Evolutionary conservation across 1,284 basidiomycete genomes (phyloP).

Genomic region (Porogramme epimiltina): DNA sequence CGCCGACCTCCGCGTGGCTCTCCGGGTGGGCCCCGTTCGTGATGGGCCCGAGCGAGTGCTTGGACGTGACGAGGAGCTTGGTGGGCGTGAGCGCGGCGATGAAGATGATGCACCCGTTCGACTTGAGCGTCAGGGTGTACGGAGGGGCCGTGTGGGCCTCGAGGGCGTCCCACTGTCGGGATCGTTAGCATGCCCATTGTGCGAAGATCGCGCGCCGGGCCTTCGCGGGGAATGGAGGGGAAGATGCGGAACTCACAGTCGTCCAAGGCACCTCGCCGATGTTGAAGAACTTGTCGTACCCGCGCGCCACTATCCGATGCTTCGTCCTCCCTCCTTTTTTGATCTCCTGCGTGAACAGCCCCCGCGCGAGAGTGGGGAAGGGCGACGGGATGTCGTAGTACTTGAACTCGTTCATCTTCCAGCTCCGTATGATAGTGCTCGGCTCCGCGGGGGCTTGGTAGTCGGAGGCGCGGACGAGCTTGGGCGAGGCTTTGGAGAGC

Average conservation of each 20-base stretch:
- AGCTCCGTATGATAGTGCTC: constrained; percentile 66
- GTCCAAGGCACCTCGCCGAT: constrained; percentile 96
- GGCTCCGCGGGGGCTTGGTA: constrained; percentile 60
- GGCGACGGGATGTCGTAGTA: constrained; percentile 88
- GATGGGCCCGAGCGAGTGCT: constrained; percentile 80
- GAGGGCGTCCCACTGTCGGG: constrained; percentile 75
- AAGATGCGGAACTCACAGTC: constrained; percentile 58
- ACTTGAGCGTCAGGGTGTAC: constrained; percentile 92
- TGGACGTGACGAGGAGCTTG: constrained; percentile 87
- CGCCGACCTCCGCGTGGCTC: constrained; percentile 80
- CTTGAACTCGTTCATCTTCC: constrained; percentile 96
- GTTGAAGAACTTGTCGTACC: constrained; percentile 99
- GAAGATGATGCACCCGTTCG: constrained; percentile 98
- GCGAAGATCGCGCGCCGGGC: background rate
- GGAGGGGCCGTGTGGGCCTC: constrained; percentile 74
- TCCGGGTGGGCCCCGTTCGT: constrained; percentile 30
- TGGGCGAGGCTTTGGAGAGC: constrained; percentile 54
- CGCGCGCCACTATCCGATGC: constrained; percentile 84
- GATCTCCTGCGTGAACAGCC: constrained; percentile 73
- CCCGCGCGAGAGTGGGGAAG: constrained; percentile 89
- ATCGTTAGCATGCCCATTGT: background rate
- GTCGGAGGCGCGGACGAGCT: constrained; percentile 57
- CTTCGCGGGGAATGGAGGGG: background rate
- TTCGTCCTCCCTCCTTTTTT: constrained; percentile 32
- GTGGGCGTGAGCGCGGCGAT: constrained; percentile 82